Base-by-base conservation (phyloP, 345 rosid genomes). In the Syzygium grande region DNA sequence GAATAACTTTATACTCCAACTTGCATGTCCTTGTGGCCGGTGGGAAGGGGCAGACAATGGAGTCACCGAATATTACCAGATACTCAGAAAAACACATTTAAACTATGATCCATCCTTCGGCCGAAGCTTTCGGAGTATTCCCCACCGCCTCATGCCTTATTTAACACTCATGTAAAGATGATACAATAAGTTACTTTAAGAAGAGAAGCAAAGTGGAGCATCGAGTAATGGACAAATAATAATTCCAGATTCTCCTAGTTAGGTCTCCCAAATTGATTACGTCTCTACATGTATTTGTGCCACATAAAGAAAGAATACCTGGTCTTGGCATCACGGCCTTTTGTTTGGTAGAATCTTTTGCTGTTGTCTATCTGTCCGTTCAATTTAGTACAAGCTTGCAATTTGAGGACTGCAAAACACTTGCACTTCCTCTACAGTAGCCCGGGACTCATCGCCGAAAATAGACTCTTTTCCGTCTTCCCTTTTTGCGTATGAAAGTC, bases 401-500 rank as follows among this genome's bases (percentile, higher is more conserved):
- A 96, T 96, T 85, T 93, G 90, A 86, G 97, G 98, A 87, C 92
- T 93, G 86, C 95, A 95, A 87, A 96, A 96, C 52, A 94, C 98
- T 86, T 90, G 89, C 10, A 97, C 97, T 92, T 97, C 96, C 86
- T 91, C 92, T 86, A 93, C 88, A 89, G 79, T 89, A 58, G 92
- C 95, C 84, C 90, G 92, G 53, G 86, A 91, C 22, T 96, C 94
- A 84, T 96, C 95, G 9, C 96, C 95, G 83, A 95, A 95, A 52
- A 95, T 90, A 38, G 98, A 97, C 89, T 91, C 94, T 87, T 93
- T 95, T 43, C 96, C 96, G 88, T 96, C 97, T 85, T 88, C 91
- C 90, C 97, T 94, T 92, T 94, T 97, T 27, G 95, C 96, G 91
- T 95, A 97, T 55, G 98, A 95, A 90, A 95, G 90, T 6, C 98